Evolutionary conservation across 495 filamentous ascomycete genomes (phyloP).

Genomic region (Bacidia rubella): DNA sequence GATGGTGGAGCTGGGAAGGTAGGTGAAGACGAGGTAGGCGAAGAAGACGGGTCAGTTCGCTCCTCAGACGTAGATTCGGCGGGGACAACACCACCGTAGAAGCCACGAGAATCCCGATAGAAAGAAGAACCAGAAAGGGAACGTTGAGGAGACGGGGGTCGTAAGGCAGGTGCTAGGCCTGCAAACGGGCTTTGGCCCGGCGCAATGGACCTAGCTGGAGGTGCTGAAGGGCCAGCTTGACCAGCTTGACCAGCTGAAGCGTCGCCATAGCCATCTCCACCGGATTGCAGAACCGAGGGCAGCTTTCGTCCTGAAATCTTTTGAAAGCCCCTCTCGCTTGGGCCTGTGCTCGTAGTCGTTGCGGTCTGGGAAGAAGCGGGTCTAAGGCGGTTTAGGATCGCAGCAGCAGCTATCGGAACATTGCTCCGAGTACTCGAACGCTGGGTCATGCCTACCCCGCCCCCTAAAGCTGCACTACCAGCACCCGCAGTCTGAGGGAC

Average conservation of each 20-base stretch:
- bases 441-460: constrained; percentile 29
- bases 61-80: constrained; percentile 5
- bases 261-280: constrained; percentile 56
- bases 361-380: constrained; percentile 20
- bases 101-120: constrained; percentile 26
- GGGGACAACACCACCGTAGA: constrained; percentile 22
- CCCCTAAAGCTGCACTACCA: constrained; percentile 16
- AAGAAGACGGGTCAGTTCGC: constrained; percentile 15
- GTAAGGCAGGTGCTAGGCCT: constrained; percentile 7
- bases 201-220: not conserved
- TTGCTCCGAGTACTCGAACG: constrained; percentile 29
- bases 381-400: constrained; percentile 31
- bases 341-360: constrained; percentile 21
- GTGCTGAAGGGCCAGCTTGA: not conserved
- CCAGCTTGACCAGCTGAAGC: constrained; percentile 5
- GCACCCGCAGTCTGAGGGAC: constrained; percentile 19
- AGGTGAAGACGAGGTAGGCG: constrained; percentile 18
- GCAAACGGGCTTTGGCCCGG: constrained; percentile 9
- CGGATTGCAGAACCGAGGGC: constrained; percentile 52
- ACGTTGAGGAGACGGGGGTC: constrained; percentile 13
- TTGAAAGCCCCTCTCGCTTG: constrained; percentile 42
- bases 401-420: constrained; percentile 38
- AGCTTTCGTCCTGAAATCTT: constrained; percentile 60
- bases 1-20: constrained; percentile 16
- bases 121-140: constrained; percentile 28